Conservation (phyloP, 2,329 filamentous ascomycete species). For the Tolypocladium pustulatum region DNA sequence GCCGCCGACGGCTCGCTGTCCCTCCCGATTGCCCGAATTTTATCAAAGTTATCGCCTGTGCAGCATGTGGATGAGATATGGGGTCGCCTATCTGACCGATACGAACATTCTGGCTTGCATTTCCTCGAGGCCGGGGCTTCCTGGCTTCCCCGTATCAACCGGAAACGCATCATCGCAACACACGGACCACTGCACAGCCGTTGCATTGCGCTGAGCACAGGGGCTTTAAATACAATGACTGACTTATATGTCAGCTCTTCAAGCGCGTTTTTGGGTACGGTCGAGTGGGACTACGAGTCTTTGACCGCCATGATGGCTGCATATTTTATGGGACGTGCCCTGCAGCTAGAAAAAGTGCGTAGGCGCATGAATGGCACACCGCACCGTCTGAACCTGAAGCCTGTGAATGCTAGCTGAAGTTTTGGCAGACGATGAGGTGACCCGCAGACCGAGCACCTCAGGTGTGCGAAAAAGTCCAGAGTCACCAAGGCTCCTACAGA, state of each 20-base stretch:
- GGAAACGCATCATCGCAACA: background rate
- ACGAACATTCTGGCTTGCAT: background rate
- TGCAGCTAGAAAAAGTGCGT: conserved; percentile 12
- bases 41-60: conserved; percentile 10
- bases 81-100: background rate
- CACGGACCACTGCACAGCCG: background rate
- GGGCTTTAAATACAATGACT: background rate
- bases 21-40: conserved; percentile 1
- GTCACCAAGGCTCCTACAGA: background rate
- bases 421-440: background rate
- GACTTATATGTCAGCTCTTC: background rate
- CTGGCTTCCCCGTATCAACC: background rate
- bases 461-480: background rate
- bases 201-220: background rate
- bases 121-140: background rate
- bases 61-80: background rate
- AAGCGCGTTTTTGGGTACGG: background rate
- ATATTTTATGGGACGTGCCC: conserved; percentile 19
- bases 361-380: background rate
- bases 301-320: conserved; percentile 16
- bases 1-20: background rate
- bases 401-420: background rate
- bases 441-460: background rate
- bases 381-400: background rate
- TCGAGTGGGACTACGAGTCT: background rate